Base-by-base conservation (phyloP, 2,329 filamentous ascomycete genomes). In the Colletotrichum sojae region DNA sequence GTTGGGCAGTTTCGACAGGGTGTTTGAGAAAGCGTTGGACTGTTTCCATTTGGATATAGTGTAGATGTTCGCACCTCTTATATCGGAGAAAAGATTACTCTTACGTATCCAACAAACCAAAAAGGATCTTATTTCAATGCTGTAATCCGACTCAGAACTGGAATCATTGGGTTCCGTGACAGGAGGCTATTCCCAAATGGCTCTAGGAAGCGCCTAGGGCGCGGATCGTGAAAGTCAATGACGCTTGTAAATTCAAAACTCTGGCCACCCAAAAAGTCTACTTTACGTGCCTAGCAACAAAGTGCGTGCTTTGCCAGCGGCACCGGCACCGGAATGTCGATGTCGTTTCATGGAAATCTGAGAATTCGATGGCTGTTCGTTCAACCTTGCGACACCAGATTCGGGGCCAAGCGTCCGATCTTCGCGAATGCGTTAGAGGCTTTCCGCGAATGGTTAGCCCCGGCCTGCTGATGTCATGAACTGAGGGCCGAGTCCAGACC, bases 381-480 rank as follows among this genome's bases (percentile, higher is more conserved):
- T 36, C 36, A 49, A 49, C 20, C 10, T 15, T 16, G 10, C n/a
- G 49, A 57, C 5, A 15, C 36, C 53, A 64, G 53, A 58, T 58
- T 51, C 27, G 61, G 52, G 31, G 10, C 31, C 40, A 43, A 43
- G 15, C 13, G n/a, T 36, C 60, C 60, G 60, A 63, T 63, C 51
- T 55, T 39, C 60, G 56, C 48, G 51, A 63, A 63, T 25, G 4
- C 25, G n/a, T 16, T 18, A 15, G 60, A 49, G 48, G 51, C n/a
- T 63, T 36, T 36, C 31, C 31, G 60, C 25, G 60, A 63, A 56
- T 18, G 40, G 39, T 16, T 31, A 27, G 58, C 13, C 31, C 16
- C 58, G 13, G 48, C 18, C 51, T 13, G 60, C 60, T 63, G 60
- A 63, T 63, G 60, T 63, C 60, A 63, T 56, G 60, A 25, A 63